Evolutionary conservation across 306 rosid species (phyloP), one percentile per base, ranked within the genome.

Genomic region (Heteromeles arbutifolia): DNA sequence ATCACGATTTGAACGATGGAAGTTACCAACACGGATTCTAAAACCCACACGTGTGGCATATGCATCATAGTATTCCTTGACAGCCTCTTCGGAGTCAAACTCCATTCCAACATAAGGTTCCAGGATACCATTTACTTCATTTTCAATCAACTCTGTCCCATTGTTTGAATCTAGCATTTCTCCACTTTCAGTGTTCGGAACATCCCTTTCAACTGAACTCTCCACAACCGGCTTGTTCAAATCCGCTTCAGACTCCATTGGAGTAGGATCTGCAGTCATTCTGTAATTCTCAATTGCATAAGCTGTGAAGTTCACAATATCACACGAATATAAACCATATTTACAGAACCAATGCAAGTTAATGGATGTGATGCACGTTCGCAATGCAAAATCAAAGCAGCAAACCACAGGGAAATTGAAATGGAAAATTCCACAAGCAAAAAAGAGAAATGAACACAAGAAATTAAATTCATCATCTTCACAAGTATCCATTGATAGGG

Each of bases 21-120:
- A 84, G 26, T 74, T 70, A 67, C 82, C 85, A 32, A 81, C 79
- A 56, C 85, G 81, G 45, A 84, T 39, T 11, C 78, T 28, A 65
- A 84, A 84, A 41, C 87, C 87, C 65, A 77, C 74, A 10, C 25
- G 75, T 8, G 28, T 73, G 0, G 84, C 87, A 45, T 80, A 84
- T 48, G 54, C 72, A 19, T 69, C 73, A 52, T 84, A 84, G 53
- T 73, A 84, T 2, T 45, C 56, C 80, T 54, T 84, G 63, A 82
- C 78, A 32, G 74, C 75, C 68, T 65, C 84, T 74, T 84, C 87
- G 21, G 84, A 80, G n/a, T 80, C 80, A 77, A 84, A 84, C 72
- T 80, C 82, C 84, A 84, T 84, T 18, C 84, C 87, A 45, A 80
- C 78, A 65, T 24, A 65, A 2, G 84, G 84, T 66, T 80, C 78